Conservation (phyloP, 805 yeast species). For the Candida dajiaensis region DNA sequence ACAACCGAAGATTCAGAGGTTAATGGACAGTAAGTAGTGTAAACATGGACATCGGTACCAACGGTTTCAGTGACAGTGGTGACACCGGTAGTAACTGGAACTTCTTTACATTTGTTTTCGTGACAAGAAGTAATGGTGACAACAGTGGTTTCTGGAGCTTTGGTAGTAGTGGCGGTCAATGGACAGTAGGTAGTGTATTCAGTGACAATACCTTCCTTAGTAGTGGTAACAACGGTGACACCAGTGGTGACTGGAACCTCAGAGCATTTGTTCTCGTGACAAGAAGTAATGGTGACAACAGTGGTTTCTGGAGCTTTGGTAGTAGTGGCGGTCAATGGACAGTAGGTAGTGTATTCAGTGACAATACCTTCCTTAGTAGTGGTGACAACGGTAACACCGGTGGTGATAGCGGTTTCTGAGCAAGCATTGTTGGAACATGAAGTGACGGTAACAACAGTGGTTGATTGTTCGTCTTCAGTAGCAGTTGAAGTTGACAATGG, state of each 20-base stretch:
- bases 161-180: constrained; percentile 7
- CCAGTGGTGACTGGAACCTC: constrained; percentile 11
- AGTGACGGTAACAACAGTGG: constrained; percentile 28
- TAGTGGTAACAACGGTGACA: constrained; percentile 20
- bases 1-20: constrained; percentile 9
- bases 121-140: constrained; percentile 20
- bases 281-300: constrained; percentile 11
- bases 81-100: constrained; percentile 6
- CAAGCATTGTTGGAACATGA: constrained; percentile 16
- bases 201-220: constrained; percentile 6
- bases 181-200: constrained; percentile 18
- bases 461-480: constrained; percentile 13
- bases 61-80: constrained; percentile 23
- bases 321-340: constrained; percentile 16
- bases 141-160: constrained; percentile 9
- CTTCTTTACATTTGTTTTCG: constrained; percentile 10
- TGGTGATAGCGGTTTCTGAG: constrained; percentile 17
- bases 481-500: constrained; percentile 23
- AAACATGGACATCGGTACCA: constrained; percentile 6
- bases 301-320: constrained; percentile 13
- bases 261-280: constrained; percentile 3
- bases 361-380: constrained; percentile 22
- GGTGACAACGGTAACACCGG: constrained; percentile 26
- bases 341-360: constrained; percentile 20
- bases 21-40: constrained; percentile 18